Conservation (phyloP, 2,329 filamentous ascomycete genomes). For the Paradendryphiella salina region DNA sequence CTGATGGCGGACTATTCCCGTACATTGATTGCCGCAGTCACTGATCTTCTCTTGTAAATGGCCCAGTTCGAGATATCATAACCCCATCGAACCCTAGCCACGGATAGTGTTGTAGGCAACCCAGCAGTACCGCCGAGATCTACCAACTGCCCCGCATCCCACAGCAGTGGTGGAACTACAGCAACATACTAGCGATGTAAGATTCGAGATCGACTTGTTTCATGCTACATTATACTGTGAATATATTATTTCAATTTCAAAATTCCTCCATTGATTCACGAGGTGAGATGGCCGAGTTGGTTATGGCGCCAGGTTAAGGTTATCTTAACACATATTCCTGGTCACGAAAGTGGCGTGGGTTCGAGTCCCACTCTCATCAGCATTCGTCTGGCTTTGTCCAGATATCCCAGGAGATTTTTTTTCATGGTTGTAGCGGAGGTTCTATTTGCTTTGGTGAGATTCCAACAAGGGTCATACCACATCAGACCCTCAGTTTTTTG, state of each 20-base stretch:
- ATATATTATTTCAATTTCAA: not conserved
- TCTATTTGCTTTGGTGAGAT: no score
- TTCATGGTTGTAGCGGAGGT: not conserved
- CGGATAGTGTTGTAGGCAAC: not conserved
- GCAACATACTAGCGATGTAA: not conserved
- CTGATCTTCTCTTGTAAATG: no score
- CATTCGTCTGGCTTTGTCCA: constrained; percentile 30
- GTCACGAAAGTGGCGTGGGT: constrained; percentile 46
- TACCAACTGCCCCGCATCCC: not conserved
- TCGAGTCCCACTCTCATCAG: constrained; percentile 45
- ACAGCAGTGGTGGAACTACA: not conserved
- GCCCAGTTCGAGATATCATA: not conserved
- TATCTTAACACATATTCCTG: constrained; percentile 43
- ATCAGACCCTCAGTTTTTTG: no score
- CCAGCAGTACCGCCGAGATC: not conserved
- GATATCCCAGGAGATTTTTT: constrained; percentile 31
- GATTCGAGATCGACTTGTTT: not conserved
- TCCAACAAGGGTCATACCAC: no score
- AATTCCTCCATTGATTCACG: not conserved
- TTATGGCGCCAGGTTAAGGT: constrained; percentile 47
- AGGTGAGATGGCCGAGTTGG: constrained; percentile 44
- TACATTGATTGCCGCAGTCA: no score
- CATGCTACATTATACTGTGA: not conserved
- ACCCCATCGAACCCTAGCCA: not conserved
- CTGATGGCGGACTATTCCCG: no score